Evolutionary conservation across 306 rosid species (phyloP).

Genomic region (Lablab purpureus): DNA sequence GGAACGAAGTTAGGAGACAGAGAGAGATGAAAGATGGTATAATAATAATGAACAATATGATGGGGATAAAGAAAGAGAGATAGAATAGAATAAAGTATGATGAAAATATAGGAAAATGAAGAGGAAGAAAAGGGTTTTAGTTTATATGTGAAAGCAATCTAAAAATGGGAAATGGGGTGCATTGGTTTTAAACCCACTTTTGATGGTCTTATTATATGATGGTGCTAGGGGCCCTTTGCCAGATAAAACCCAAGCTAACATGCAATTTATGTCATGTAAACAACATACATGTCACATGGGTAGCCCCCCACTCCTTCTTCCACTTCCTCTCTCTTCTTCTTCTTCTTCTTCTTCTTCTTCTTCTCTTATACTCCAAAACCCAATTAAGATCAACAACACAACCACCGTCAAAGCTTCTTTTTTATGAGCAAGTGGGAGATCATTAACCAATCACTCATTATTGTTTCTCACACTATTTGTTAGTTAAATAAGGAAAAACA

Average conservation of each 20-base stretch:
- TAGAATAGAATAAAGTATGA: not conserved
- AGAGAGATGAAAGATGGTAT: not conserved
- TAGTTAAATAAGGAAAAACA: slow-evolving; percentile 26
- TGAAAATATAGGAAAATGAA: not conserved
- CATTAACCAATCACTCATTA: slow-evolving; percentile 10
- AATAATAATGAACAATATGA: not conserved
- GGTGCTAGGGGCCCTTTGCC: slow-evolving; percentile 55
- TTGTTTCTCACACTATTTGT: slow-evolving; percentile 2
- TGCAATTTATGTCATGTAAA: slow-evolving; percentile 63
- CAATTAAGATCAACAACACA: slow-evolving; percentile 37
- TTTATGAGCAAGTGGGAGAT: not conserved
- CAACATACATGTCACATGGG: slow-evolving; percentile 80
- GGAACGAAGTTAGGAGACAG: not conserved
- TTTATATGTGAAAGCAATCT: slow-evolving; percentile 41
- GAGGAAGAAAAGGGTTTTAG: slow-evolving; percentile 10
- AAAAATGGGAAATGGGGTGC: slow-evolving; percentile 38
- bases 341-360: slow-evolving; percentile 54
- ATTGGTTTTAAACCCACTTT: slow-evolving; percentile 49
- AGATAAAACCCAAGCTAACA: slow-evolving; percentile 64
- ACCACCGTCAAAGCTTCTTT: slow-evolving; percentile 25
- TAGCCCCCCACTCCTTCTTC: slow-evolving; percentile 51
- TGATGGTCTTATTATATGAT: slow-evolving; percentile 37
- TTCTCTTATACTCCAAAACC: slow-evolving; percentile 64
- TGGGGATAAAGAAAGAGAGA: not conserved
- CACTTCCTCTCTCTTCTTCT: slow-evolving; percentile 52